Conservation (phyloP, 2,329 filamentous ascomycete species). For the Blumeria graminis region DNA sequence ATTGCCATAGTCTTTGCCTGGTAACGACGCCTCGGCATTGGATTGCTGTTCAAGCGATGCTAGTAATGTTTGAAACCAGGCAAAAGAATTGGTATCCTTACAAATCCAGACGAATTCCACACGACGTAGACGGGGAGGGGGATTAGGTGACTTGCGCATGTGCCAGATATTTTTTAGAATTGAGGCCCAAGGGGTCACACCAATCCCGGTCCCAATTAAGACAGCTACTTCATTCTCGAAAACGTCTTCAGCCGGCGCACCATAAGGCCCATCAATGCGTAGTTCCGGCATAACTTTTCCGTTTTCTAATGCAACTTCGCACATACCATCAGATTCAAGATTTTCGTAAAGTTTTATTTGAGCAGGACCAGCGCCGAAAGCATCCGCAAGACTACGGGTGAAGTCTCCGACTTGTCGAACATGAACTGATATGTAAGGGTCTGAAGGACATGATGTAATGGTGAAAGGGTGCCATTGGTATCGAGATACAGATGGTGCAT, state of each 20-base stretch:
- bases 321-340: slow-evolving; percentile 86
- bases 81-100: slow-evolving; percentile 84
- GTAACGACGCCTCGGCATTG: slow-evolving; percentile 38
- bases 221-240: slow-evolving; percentile 83
- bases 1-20: slow-evolving; percentile 28
- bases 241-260: slow-evolving; percentile 89
- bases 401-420: slow-evolving; percentile 94
- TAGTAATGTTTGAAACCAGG: slow-evolving; percentile 94
- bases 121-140: slow-evolving; percentile 62
- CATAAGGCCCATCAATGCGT: slow-evolving; percentile 85
- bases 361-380: slow-evolving; percentile 70
- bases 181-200: slow-evolving; percentile 66
- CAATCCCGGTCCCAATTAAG: slow-evolving; percentile 66
- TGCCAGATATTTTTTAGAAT: slow-evolving; percentile 98
- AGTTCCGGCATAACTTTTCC: slow-evolving; percentile 78
- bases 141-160: slow-evolving; percentile 69
- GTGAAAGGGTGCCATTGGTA: slow-evolving; percentile 98
- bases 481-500: slow-evolving; percentile 67
- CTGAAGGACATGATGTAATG: slow-evolving; percentile 92
- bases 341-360: slow-evolving; percentile 79
- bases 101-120: slow-evolving; percentile 99
- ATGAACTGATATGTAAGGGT: slow-evolving; percentile 84
- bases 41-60: slow-evolving; percentile 78
- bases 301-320: slow-evolving; percentile 85
- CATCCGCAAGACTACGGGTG: slow-evolving; percentile 77